A percentile compares a stretch with the other conserved stretches of the same genome.
Evolutionary conservation across 1,139 yeast species (phyloP).

Genomic region (Saccharomyces hybrid): DNA sequence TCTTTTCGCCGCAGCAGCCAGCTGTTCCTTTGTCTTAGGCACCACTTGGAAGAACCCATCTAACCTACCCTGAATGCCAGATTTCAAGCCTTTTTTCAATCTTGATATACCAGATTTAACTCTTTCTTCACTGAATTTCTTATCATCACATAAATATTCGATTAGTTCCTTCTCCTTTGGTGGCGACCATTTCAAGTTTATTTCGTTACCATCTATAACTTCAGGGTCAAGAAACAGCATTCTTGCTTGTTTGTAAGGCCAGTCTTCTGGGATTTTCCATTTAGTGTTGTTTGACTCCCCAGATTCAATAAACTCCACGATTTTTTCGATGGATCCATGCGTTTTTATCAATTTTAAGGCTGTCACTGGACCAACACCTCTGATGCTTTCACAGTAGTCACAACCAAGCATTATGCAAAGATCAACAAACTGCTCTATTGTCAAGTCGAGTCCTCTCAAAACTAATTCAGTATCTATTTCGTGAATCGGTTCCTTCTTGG

Average conservation of each 20-base stretch:
- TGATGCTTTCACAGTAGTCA: conserved; percentile 92
- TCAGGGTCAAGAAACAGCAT: conserved; percentile 78
- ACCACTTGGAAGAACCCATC: conserved; percentile 84
- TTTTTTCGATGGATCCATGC: conserved; percentile 69
- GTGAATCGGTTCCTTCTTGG: conserved; percentile 84
- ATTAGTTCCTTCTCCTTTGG: conserved; percentile 35
- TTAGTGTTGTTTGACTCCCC: conserved; percentile 51
- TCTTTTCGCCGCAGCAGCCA: conserved; percentile 35
- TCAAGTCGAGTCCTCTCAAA: conserved; percentile 67
- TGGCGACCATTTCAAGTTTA: conserved; percentile 57
- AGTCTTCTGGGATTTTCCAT: conserved; percentile 81
- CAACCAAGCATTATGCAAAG: conserved; percentile 90
- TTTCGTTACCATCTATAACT: conserved; percentile 50
- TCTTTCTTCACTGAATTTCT: conserved; percentile 87
- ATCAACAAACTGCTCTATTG: conserved; percentile 71
- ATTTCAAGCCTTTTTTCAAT: conserved; percentile 71
- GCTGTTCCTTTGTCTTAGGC: conserved; percentile 42
- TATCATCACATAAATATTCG: conserved; percentile 33
- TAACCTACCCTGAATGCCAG: conserved; percentile 83
- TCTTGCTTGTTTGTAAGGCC: conserved; percentile 91
- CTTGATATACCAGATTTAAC: conserved; percentile 82
- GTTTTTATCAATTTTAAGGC: conserved; percentile 84
- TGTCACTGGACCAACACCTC: conserved; percentile 93
- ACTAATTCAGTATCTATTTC: conserved; percentile 68
- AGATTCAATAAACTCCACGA: conserved; percentile 56